Evolutionary conservation across 441 rosid species (phyloP), one percentile per base, ranked within the genome.

Genomic region (Eruca vesicaria): DNA sequence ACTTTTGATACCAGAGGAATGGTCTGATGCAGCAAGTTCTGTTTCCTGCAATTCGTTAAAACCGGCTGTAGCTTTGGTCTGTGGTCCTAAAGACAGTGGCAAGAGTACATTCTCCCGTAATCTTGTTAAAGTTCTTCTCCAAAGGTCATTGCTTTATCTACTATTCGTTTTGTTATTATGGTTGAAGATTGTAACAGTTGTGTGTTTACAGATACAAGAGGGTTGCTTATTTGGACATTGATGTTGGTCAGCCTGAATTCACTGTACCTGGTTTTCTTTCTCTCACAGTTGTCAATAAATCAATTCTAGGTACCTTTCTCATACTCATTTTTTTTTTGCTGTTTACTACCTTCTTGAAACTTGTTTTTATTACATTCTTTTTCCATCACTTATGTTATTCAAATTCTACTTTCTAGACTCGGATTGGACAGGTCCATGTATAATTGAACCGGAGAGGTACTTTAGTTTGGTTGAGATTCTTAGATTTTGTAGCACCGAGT

Each of bases 231-330:
- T 88, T 93, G 91, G 98, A 96, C 79, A 86, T 90, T 0, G 99
- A 96, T 83, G 97, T 90, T 74, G 99, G 99, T 65, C 98, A 96
- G 83, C 89, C 99, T 55, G 98, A 96, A 78, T 93, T 93, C 69
- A 88, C 98, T 55, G 70, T 93, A 70, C 96, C 97, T 71, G 99
- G 98, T 55, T 86, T 93, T 65, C 81, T 93, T 26, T 96, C 99
- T 74, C 87, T 96, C 73, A 88, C 93, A 12, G 78, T 88, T 52
- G 85, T 91, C n/a, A 94, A 91, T 73, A 78, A 84, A 79, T 75
- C 76, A 53, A 85, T 87, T 63, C 79, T 83, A 72, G 97, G 97
- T 96, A 81, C 21, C 18, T 50, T 35, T 45, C 52, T 56, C 29
- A 48, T 41, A 53, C 65, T 71, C 10, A 64, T 64, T 15, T 38